A percentile compares a stretch with the other conserved stretches of the same genome.
phyloP scores from a whole-genome alignment of 345 rosid genomes.

The Pistacia vera region DNA sequence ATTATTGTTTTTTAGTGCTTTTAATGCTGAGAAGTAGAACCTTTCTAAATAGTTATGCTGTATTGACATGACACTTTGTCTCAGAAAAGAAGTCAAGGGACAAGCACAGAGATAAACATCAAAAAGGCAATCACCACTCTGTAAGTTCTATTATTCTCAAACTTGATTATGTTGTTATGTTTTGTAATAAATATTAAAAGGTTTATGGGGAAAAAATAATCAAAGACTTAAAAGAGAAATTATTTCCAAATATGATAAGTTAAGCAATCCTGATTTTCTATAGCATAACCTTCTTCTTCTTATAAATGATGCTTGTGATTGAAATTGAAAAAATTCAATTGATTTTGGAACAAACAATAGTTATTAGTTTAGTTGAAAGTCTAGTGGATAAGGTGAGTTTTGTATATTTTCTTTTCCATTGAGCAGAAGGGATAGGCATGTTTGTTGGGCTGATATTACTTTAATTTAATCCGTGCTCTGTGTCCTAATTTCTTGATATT shows the following conservation, averaged over 20 bases:
- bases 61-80: conserved; percentile 30
- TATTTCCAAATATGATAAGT: too few species aligned
- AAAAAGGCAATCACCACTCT: conserved; percentile 34
- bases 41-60: conserved; percentile 14
- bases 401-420: too few species aligned
- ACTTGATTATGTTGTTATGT: conserved; percentile 6
- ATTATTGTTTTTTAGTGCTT: not conserved
- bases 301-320: too few species aligned
- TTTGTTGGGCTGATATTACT: not conserved
- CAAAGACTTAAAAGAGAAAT: too few species aligned
- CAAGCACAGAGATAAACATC: conserved; percentile 52
- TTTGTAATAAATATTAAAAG: not conserved
- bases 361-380: too few species aligned
- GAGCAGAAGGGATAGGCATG: not conserved
- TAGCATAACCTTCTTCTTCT: too few species aligned
- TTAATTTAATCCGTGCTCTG: not conserved
- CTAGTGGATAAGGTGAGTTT: too few species aligned
- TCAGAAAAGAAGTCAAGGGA: conserved; percentile 86
- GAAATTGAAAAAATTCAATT: too few species aligned
- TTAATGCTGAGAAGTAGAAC: not conserved
- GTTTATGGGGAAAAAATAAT: too few species aligned
- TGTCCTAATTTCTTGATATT: not conserved
- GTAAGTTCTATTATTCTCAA: conserved; percentile 46
- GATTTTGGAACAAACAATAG: too few species aligned
- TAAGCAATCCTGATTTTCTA: too few species aligned